Conservation (phyloP, 2,329 filamentous ascomycete species). For the Penicillium decumbens region DNA sequence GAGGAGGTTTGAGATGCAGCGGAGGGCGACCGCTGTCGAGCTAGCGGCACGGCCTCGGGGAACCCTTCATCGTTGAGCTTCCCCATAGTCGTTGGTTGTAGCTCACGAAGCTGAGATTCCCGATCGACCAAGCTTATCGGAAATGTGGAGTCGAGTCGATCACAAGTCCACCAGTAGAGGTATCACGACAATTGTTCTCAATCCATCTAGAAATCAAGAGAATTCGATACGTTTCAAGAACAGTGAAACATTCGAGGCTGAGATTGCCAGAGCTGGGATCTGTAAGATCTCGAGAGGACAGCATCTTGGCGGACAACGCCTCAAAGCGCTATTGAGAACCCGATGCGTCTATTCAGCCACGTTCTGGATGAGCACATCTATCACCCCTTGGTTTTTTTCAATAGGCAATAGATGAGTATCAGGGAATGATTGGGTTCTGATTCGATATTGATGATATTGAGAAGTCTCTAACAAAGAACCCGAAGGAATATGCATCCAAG, state of each 20-base stretch:
- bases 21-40: conserved; percentile 24
- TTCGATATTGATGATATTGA: too few species aligned
- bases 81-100: conserved; percentile 23
- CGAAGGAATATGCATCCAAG: too few species aligned
- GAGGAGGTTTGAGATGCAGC: conserved; percentile 27
- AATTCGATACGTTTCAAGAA: neutral
- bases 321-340: neutral
- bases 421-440: too few species aligned
- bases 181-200: neutral
- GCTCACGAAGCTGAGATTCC: conserved; percentile 9
- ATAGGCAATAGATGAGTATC: too few species aligned
- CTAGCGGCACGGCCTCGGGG: conserved; percentile 28
- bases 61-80: conserved; percentile 22
- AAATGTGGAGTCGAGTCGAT: conserved; percentile 6
- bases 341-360: neutral
- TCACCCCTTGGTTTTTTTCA: too few species aligned
- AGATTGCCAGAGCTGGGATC: neutral
- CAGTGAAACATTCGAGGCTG: neutral
- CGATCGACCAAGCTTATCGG: conserved; percentile 17
- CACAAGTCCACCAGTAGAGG: neutral
- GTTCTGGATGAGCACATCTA: neutral
- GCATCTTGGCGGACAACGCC: neutral
- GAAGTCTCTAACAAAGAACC: too few species aligned
- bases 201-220: neutral
- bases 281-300: neutral